A percentile compares a stretch with the other conserved stretches of the same genome.
Evolutionary conservation across 768 basidiomycete genomes (phyloP).

Genomic region (Grammothele lineata): DNA sequence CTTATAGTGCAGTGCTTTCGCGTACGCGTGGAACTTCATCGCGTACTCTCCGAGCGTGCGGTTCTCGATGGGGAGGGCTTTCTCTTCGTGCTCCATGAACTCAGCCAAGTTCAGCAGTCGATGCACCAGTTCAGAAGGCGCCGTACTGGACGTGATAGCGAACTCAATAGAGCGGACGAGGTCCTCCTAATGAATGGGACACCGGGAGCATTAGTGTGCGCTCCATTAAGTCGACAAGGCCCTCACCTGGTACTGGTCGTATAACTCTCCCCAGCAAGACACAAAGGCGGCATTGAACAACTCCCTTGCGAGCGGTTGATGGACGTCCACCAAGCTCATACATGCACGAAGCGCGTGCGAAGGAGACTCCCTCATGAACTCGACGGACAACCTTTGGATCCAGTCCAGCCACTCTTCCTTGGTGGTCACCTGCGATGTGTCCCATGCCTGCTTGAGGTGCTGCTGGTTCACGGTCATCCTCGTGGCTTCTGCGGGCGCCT

Average conservation of each 20-base stretch:
- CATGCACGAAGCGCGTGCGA: conserved; percentile 97
- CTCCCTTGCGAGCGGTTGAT: conserved; percentile 88
- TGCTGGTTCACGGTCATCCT: conserved; percentile 96
- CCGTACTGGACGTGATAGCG: conserved; percentile 72
- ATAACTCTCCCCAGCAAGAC: conserved; percentile 95
- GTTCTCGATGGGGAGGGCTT: conserved; percentile 89
- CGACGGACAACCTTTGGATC: conserved; percentile 89
- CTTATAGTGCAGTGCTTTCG: conserved; percentile 98
- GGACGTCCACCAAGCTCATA: conserved; percentile 88
- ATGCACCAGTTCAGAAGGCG: conserved; percentile 88
- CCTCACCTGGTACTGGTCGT: conserved; percentile 90
- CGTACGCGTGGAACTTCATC: conserved; percentile 89
- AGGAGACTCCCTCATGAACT: conserved; percentile 97
- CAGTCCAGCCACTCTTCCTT: conserved; percentile 93
- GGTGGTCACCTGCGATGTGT: conserved; percentile 69
- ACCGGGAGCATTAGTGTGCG: not conserved
- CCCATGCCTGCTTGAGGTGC: conserved; percentile 96
- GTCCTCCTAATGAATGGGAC: conserved; percentile 63
- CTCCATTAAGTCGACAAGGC: no score
- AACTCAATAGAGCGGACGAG: conserved; percentile 85
- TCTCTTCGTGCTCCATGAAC: conserved; percentile 99
- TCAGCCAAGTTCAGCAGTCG: conserved; percentile 91
- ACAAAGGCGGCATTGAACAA: conserved; percentile 98
- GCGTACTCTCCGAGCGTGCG: conserved; percentile 92
- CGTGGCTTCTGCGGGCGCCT: conserved; percentile 74